These are phyloP conservation scores for Nannochloropsis salina DNA, from an alignment of 108 stramenopile genomes.

Conservation along the genomic window DNA sequence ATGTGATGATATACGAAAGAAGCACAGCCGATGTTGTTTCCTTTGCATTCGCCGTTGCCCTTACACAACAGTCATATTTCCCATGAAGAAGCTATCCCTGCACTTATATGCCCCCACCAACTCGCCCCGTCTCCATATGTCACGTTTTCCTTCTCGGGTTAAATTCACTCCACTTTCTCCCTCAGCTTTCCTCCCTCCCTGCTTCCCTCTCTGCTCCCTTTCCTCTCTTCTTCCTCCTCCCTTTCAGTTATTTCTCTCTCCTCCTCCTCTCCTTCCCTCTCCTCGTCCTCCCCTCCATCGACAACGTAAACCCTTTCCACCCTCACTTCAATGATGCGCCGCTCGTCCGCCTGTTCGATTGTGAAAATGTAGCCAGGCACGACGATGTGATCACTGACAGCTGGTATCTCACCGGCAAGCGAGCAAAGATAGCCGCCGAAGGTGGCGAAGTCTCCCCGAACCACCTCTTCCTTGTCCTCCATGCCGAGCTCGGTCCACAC, in stretches of 20 bases:
- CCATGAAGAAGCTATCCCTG: no score
- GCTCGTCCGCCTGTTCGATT: constrained; percentile 60
- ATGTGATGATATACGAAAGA: no score
- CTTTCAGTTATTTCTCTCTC: background rate
- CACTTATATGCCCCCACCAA: no score
- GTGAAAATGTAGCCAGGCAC: constrained; percentile 82
- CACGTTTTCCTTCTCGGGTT: no score
- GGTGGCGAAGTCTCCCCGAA: constrained; percentile 76
- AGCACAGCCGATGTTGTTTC: no score
- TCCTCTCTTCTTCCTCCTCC: constrained; percentile 14
- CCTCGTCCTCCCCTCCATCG: background rate
- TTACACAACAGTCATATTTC: no score
- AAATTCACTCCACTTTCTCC: constrained; percentile 1
- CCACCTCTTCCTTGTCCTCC: constrained; percentile 68
- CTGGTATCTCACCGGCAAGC: constrained; percentile 87
- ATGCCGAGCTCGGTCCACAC: constrained; percentile 71
- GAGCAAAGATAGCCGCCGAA: constrained; percentile 83
- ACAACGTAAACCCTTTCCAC: background rate
- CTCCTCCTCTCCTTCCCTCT: background rate
- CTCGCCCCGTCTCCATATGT: no score
- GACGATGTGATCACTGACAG: constrained; percentile 78
- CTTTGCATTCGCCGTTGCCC: no score
- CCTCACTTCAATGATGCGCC: constrained; percentile 32
- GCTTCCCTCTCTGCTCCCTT: background rate
- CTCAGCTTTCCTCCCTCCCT: constrained; percentile 5